A percentile compares a stretch with the other conserved stretches of the same genome.
phyloP scores from a whole-genome alignment of 306 rosid species.

The Trifolium dubium region DNA sequence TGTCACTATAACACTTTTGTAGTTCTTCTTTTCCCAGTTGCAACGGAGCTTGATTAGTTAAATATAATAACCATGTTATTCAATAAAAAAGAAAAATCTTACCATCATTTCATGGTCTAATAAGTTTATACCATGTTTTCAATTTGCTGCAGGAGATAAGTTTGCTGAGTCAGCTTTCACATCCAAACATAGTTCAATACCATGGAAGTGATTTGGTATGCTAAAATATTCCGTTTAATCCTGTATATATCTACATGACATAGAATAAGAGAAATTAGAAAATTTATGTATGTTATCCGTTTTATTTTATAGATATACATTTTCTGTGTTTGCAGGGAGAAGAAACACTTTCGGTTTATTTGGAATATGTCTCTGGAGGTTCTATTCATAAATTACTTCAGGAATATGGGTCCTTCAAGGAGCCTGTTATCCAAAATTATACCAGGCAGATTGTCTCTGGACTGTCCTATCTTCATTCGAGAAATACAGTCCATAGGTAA shows the following conservation, averaged over 20 bases:
- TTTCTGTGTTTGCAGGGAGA: conserved; percentile 69
- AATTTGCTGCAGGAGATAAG: conserved; percentile 74
- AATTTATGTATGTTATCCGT: conserved; percentile 26
- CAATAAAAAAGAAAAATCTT: not conserved
- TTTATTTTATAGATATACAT: conserved; percentile 13
- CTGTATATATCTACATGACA: conserved; percentile 3
- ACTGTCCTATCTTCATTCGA: conserved; percentile 93
- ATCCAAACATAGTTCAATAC: conserved; percentile 93
- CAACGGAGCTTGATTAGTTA: conserved; percentile 17
- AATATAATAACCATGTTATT: conserved; percentile 13
- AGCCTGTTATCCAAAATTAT: conserved; percentile 94
- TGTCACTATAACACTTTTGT: conserved; percentile 6
- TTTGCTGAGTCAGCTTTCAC: conserved; percentile 83
- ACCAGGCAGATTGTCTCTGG: conserved; percentile 91
- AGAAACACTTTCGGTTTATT: conserved; percentile 86
- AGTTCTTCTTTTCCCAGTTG: conserved; percentile 19
- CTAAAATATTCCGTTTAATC: conserved; percentile 21
- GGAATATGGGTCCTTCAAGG: conserved; percentile 87
- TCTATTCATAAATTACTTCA: conserved; percentile 93
- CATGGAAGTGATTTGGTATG: conserved; percentile 89
- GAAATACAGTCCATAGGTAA: conserved; percentile 95
- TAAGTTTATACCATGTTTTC: conserved; percentile 20
- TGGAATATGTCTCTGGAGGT: conserved; percentile 97
- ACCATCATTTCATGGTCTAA: conserved; percentile 17
- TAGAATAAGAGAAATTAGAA: not conserved